A percentile compares a stretch with the other conserved stretches of the same genome.
These are phyloP conservation scores for Bolboschoenoplectus hybrid DNA, from an alignment of 202 grass and related monocot genomes.

Conservation along the genomic window DNA sequence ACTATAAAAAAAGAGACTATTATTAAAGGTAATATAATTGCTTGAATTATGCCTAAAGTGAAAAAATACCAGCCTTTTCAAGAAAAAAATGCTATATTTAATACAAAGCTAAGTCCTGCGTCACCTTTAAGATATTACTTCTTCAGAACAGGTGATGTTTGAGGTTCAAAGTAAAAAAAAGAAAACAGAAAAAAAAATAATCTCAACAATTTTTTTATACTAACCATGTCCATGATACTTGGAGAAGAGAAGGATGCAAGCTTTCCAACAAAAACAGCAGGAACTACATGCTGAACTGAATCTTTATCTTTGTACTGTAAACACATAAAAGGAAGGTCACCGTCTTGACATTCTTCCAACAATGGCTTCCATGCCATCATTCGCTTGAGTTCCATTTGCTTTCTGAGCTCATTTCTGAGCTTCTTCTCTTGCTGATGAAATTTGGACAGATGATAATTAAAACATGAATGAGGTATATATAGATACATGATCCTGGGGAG, in stretches of 20 bases:
- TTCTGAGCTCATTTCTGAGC: constrained; percentile 71
- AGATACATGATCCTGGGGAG: not conserved
- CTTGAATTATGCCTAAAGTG: not conserved
- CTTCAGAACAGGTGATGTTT: not conserved
- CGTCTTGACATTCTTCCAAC: constrained; percentile 72
- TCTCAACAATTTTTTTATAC: constrained; percentile 1
- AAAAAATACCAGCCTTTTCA: not conserved
- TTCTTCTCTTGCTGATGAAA: constrained; percentile 80
- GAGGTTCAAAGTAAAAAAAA: not conserved
- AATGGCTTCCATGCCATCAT: constrained; percentile 84
- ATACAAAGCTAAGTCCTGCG: not conserved
- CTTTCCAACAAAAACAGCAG: constrained; percentile 87
- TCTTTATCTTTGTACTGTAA: constrained; percentile 97
- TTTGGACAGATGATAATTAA: constrained; percentile 2
- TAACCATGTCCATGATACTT: constrained; percentile 66
- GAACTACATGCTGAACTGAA: constrained; percentile 81
- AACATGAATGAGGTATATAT: not conserved
- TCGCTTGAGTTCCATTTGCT: constrained; percentile 86
- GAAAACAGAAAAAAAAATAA: not conserved
- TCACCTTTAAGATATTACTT: not conserved
- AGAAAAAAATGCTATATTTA: not conserved
- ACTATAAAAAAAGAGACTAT: constrained; percentile 10
- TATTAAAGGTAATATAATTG: not conserved
- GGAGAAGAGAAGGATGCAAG: constrained; percentile 61
- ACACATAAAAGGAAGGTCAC: constrained; percentile 90